Conservation (phyloP, 73 alveolate genomes). For the Symbiodinium pilosum region DNA sequence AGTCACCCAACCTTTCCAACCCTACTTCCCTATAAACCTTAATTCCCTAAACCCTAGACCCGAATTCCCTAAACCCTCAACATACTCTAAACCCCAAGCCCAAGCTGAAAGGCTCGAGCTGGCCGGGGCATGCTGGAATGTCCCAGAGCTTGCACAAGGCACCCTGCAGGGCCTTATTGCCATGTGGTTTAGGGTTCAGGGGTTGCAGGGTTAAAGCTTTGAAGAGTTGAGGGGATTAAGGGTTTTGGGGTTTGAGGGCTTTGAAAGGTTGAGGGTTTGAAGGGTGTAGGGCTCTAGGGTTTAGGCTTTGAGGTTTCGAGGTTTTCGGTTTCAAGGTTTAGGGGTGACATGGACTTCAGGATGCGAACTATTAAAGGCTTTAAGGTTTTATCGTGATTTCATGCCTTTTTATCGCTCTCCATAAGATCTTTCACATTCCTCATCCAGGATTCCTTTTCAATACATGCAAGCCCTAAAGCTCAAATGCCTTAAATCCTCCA, state of each 20-base stretch:
- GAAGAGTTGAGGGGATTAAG: background rate
- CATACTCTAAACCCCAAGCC: background rate
- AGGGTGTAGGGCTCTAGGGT: too few species aligned
- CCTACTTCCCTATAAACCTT: background rate
- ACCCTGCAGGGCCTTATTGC: background rate
- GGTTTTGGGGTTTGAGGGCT: background rate
- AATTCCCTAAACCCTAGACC: background rate
- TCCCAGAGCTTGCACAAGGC: constrained; percentile 93
- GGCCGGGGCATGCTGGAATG: constrained; percentile 94
- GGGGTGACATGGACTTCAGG: too few species aligned
- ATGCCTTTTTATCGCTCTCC: too few species aligned
- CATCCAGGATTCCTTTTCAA: too few species aligned
- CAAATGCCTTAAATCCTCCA: too few species aligned
- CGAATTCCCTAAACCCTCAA: background rate
- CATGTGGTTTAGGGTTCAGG: background rate
- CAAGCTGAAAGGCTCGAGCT: constrained; percentile 27
- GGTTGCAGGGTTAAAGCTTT: background rate
- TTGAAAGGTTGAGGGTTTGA: too few species aligned
- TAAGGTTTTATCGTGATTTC: too few species aligned
- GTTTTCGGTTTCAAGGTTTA: too few species aligned
- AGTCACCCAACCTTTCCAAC: background rate
- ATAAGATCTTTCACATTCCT: too few species aligned
- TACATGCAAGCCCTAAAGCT: too few species aligned
- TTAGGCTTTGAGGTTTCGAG: too few species aligned
- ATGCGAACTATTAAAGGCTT: too few species aligned